Evolutionary conservation across 2,329 filamentous ascomycete species (phyloP), one percentile per base, ranked within the genome.

Genomic region (Scedosporium apiospermum): DNA sequence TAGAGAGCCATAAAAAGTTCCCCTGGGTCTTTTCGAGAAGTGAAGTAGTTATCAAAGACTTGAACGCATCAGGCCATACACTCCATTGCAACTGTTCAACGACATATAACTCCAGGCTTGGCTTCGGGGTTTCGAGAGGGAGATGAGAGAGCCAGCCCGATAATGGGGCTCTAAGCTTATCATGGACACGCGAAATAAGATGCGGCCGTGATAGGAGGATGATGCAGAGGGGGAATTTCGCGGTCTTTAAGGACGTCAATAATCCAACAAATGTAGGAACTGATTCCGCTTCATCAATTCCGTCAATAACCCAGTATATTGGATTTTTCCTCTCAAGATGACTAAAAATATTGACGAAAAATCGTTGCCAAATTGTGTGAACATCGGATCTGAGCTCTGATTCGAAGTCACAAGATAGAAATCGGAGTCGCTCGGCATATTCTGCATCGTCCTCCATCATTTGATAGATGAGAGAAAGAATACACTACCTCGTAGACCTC

Each of bases 1-100:
- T 18, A 6, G 38, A 51, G 12, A 61, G 59, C 59, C 59, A 61
- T 23, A 61, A 42, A 51, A 23, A 61, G 41, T 34, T 61, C n/a
- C 42, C 59, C 26, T 51, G 38, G n/a, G 16, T 21, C 42, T 61
- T 49, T 27, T 51, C 18, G 21, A 61, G 21, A 16, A 61, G 27
- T 12, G 18, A n/a, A 49, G 16, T 18, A n/a, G 41, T 53, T n/a
- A 49, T n/a, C 16, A 14, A n/a, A 49, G 44, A n/a, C 44, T n/a
- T 49, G 6, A 49, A 21, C 6, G 16, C 44, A 5, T 49, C 16
- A 21, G 44, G 44, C 44, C 44, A 49, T 21, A 12, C 16, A 21
- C 16, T 49, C 16, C 21, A 49, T 21, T 49, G 44, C 16, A 49
- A 21, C 44, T 49, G 6, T n/a, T 49, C 14, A 5, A n/a, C 21